Evolutionary conservation across 2,329 filamentous ascomycete genomes (phyloP).

Genomic region (Didymella pomorum): DNA sequence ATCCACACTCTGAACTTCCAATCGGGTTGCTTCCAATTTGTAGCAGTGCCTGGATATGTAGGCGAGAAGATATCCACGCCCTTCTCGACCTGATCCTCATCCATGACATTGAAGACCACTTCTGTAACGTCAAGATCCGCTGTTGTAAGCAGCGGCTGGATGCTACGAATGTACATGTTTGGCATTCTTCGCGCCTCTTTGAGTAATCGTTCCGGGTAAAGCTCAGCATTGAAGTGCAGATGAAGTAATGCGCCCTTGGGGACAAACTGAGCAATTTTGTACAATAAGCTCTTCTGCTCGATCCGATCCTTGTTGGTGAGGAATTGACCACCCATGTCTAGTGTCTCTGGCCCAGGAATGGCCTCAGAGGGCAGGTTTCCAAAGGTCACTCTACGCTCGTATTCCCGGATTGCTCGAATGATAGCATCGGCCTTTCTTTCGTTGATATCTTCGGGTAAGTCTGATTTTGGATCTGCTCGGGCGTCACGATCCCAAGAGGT

Average conservation of each 20-base stretch:
- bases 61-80: slow-evolving; percentile 58
- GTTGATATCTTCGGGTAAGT: too few relatives aligned
- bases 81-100: too few relatives aligned
- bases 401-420: slow-evolving; percentile 51
- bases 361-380: slow-evolving; percentile 55
- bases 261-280: slow-evolving; percentile 63
- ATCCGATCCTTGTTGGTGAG: slow-evolving; percentile 56
- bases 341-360: slow-evolving; percentile 48
- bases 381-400: slow-evolving; percentile 52
- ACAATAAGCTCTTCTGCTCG: too few relatives aligned
- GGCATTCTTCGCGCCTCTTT: slow-evolving; percentile 60
- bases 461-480: too few relatives aligned
- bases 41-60: slow-evolving; percentile 54
- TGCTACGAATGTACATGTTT: slow-evolving; percentile 74
- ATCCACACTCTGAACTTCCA: slow-evolving; percentile 49
- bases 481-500: slow-evolving; percentile 50
- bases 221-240: slow-evolving; percentile 80
- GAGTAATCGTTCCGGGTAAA: slow-evolving; percentile 69
- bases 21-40: slow-evolving; percentile 31
- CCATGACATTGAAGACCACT: slow-evolving; percentile 67
- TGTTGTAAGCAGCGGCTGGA: slow-evolving; percentile 55
- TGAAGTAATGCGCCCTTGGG: slow-evolving; percentile 79
- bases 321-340: slow-evolving; percentile 59
- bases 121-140: slow-evolving; percentile 64
- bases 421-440: slow-evolving; percentile 52